A percentile compares a stretch with the other conserved stretches of the same genome.
phyloP scores from a whole-genome alignment of 169 alveolate genomes.

The Babesia bigemina region DNA sequence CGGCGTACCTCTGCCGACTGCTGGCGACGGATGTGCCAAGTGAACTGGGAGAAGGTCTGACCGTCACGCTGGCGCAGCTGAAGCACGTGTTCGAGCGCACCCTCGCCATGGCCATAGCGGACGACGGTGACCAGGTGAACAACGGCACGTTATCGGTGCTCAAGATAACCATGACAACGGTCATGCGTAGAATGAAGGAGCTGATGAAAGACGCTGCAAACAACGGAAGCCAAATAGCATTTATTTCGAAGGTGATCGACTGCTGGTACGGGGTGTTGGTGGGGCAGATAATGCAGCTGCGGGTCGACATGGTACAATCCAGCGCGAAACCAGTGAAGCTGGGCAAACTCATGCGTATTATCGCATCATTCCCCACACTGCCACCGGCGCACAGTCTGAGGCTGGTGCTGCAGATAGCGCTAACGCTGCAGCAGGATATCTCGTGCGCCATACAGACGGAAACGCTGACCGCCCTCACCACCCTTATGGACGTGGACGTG shows the following conservation, averaged over 20 bases:
- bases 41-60: constrained; percentile 1
- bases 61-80: constrained; percentile 25
- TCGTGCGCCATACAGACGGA: constrained; percentile 40
- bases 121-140: constrained; percentile 24
- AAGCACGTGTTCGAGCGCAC: constrained; percentile 34
- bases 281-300: constrained; percentile 29
- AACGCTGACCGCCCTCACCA: constrained; percentile 35
- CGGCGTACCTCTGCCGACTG: constrained; percentile 55
- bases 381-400: constrained; percentile 69
- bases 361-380: constrained; percentile 36
- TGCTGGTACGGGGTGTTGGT: constrained; percentile 64
- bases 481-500: constrained; percentile 49
- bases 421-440: constrained; percentile 34
- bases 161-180: constrained; percentile 23
- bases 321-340: constrained; percentile 23
- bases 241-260: constrained; percentile 42
- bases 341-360: constrained; percentile 13
- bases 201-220: background rate
- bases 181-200: background rate
- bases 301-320: constrained; percentile 20
- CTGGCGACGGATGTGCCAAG: constrained; percentile 12
- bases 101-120: constrained; percentile 33
- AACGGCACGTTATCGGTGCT: constrained; percentile 38
- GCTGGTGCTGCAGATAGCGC: constrained; percentile 51
- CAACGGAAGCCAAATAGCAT: background rate